Conservation (phyloP, 2,329 filamentous ascomycete genomes). For the Fusarium pseudocircinatum region DNA sequence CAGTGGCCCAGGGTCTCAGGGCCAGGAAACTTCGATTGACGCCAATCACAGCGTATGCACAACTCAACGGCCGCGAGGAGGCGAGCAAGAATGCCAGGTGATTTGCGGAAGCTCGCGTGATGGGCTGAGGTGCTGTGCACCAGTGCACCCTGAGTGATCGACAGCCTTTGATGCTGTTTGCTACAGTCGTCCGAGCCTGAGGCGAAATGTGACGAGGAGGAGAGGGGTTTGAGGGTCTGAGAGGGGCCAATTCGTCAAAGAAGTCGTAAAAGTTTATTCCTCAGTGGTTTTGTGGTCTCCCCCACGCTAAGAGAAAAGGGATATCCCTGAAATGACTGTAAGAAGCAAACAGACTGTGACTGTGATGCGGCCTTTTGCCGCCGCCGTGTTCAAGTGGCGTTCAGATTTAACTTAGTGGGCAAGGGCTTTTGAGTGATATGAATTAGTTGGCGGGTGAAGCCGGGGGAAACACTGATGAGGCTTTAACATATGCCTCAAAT, state of each 20-base stretch:
- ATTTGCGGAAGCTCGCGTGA: conserved; percentile 62
- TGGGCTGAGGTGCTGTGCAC: conserved; percentile 60
- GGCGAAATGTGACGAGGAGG: conserved; percentile 9
- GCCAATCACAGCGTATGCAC: conserved; percentile 1
- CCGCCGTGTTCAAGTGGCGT: neutral
- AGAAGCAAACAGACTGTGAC: neutral
- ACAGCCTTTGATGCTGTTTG: conserved; percentile 13
- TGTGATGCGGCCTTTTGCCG: conserved; percentile 4
- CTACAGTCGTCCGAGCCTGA: neutral
- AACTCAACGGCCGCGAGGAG: conserved; percentile 32
- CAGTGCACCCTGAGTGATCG: conserved; percentile 32
- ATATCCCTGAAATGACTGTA: conserved; percentile 26
- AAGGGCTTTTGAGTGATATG: conserved; percentile 9
- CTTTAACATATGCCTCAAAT: conserved; percentile 14
- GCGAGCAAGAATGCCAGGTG: conserved; percentile 56
- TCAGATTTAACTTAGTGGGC: conserved; percentile 8
- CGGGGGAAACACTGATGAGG: conserved; percentile 1
- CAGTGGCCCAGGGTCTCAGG: conserved; percentile 9
- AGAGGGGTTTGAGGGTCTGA: conserved; percentile 25
- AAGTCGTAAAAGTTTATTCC: conserved; percentile 8
- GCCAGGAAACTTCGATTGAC: conserved; percentile 16
- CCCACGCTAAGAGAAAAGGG: conserved; percentile 15
- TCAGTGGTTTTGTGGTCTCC: conserved; percentile 9
- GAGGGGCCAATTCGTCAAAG: conserved; percentile 20
- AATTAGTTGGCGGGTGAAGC: conserved; percentile 3